phyloP scores from a whole-genome alignment of 169 alveolate genomes.

The Eimeria zaria region DNA sequence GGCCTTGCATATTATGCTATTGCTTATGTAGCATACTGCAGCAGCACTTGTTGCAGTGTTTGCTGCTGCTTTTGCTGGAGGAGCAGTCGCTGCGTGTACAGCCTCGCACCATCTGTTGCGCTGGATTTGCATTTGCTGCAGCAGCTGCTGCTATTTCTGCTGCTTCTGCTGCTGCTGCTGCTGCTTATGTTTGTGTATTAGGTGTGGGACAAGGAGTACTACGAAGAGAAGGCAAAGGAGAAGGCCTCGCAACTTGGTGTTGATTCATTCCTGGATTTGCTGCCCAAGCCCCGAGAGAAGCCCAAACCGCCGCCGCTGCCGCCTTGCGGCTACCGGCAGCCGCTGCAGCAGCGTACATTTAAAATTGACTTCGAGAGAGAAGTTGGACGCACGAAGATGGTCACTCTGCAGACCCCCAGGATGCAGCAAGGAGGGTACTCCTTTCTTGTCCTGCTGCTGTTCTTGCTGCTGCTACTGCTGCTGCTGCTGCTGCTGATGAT shows the following conservation, averaged over 20 bases:
- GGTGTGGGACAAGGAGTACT: slow-evolving; percentile 85
- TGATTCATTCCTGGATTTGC: slow-evolving; percentile 55
- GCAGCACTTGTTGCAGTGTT: not conserved
- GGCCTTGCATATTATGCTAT: not conserved
- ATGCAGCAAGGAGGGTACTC: slow-evolving; percentile 93
- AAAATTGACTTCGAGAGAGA: slow-evolving; percentile 90
- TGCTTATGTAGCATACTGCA: not conserved
- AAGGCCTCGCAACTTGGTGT: slow-evolving; percentile 69
- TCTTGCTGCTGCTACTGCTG: not conserved
- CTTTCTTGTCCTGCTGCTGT: not conserved
- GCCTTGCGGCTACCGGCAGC: slow-evolving; percentile 82
- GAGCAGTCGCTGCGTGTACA: not conserved
- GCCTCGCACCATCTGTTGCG: not conserved
- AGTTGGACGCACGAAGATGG: slow-evolving; percentile 90
- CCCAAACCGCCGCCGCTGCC: slow-evolving; percentile 75
- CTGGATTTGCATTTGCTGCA: not conserved
- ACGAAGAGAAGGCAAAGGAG: slow-evolving; percentile 66
- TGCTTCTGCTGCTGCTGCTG: slow-evolving; percentile 15
- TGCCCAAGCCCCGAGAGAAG: slow-evolving; percentile 78
- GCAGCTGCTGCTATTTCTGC: slow-evolving; percentile 1
- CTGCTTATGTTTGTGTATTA: not conserved
- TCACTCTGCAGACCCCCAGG: slow-evolving; percentile 91
- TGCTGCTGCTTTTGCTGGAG: not conserved
- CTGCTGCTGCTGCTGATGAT: not conserved
- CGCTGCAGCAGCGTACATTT: slow-evolving; percentile 90